Conservation (phyloP, 23 red algal genomes). For the Agarophyton chilense region DNA sequence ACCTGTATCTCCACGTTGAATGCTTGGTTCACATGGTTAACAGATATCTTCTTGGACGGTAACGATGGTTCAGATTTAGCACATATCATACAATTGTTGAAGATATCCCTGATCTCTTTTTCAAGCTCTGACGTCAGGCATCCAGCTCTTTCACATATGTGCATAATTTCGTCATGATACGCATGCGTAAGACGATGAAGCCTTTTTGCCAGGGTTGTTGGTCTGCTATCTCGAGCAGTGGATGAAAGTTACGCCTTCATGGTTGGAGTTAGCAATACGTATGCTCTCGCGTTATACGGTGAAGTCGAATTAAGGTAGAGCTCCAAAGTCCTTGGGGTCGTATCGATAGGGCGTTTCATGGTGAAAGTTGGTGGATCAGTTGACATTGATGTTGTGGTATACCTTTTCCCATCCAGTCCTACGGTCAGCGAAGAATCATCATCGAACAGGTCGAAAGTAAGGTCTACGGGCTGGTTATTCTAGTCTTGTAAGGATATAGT, state of each 20-base stretch:
- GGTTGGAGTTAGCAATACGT: not conserved
- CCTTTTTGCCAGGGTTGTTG: not conserved
- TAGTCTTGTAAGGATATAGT: not conserved
- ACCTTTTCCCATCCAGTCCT: not conserved
- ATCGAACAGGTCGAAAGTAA: not conserved
- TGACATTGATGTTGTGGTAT: not conserved
- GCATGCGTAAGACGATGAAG: slow-evolving; percentile 26
- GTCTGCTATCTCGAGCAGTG: not conserved
- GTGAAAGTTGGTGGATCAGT: not conserved
- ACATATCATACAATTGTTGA: not conserved
- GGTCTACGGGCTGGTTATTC: not conserved
- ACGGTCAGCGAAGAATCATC: not conserved
- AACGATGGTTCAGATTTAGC: not conserved
- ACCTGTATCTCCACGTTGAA: slow-evolving; percentile 24
- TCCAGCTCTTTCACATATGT: not conserved
- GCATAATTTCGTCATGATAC: not conserved
- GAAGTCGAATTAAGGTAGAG: not conserved
- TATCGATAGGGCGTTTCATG: not conserved
- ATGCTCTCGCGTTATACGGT: not conserved
- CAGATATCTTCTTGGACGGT: not conserved
- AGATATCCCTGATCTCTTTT: not conserved
- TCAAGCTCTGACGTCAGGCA: not conserved
- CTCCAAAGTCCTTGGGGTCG: not conserved
- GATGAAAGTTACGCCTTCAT: not conserved
- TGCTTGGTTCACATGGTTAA: slow-evolving; percentile 28